Conservation (phyloP, 176 grass and related monocot species). For the Eragrostis curvula region DNA sequence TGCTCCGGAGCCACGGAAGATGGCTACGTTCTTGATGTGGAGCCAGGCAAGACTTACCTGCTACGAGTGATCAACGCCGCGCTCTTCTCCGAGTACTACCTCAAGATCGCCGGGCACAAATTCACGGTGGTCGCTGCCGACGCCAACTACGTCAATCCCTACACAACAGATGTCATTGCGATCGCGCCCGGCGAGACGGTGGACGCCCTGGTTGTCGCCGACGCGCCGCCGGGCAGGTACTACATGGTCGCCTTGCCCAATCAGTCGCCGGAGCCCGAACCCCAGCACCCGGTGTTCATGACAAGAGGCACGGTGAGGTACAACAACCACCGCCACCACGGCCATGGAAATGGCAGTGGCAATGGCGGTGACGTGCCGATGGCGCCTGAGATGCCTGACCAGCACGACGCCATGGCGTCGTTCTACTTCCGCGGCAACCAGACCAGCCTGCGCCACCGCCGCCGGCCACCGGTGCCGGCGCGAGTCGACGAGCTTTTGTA, state of each 20-base stretch:
- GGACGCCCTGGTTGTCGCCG: slow-evolving; percentile 25
- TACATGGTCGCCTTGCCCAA: slow-evolving; percentile 21
- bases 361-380: not conserved
- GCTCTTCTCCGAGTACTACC: slow-evolving; percentile 5
- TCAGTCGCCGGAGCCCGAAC: not conserved
- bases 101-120: slow-evolving; percentile 1
- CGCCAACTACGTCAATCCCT: slow-evolving; percentile 18
- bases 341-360: too few species aligned
- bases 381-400: not conserved
- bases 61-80: too few species aligned
- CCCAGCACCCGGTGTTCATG: not conserved
- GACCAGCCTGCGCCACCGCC: not conserved
- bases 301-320: not conserved
- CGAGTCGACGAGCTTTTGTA: not conserved
- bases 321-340: not conserved
- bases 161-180: slow-evolving; percentile 8
- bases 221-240: slow-evolving; percentile 2
- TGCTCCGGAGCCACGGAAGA: too few species aligned
- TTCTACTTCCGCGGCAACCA: slow-evolving; percentile 25
- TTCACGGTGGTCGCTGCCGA: not conserved
- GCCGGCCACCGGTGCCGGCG: not conserved
- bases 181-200: slow-evolving; percentile 23
- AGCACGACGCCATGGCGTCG: not conserved
- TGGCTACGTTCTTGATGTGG: too few species aligned
- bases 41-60: too few species aligned